Evolutionary conservation across 352 stramenopile species (phyloP).

Genomic region (Globisporangium paddicum): DNA sequence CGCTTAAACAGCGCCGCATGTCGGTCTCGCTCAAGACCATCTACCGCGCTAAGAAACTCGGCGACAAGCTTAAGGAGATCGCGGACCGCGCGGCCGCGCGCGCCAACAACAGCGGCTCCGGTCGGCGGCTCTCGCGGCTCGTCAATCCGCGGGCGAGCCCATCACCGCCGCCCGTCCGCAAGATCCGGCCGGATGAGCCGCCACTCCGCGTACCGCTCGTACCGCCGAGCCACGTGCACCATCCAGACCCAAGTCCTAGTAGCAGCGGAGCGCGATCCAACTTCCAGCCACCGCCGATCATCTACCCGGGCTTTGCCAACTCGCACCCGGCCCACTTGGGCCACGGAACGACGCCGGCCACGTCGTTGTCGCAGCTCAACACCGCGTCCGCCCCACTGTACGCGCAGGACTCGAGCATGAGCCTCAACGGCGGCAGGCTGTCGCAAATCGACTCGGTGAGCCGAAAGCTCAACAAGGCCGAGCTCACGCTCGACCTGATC

Average conservation of each 20-base stretch:
- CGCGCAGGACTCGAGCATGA: conserved; percentile 3
- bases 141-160: background rate
- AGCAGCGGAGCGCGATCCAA: background rate
- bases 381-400: background rate
- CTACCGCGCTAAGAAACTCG: conserved; percentile 75
- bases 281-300: background rate
- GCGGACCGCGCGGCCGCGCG: conserved; percentile 42
- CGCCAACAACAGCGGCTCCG: conserved; percentile 15
- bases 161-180: background rate
- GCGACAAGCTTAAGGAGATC: conserved; percentile 82
- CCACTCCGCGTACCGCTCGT: no score
- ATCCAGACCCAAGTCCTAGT: background rate
- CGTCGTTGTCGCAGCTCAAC: background rate
- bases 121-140: conserved; percentile 19
- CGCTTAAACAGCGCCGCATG: conserved; percentile 66
- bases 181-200: conserved; percentile 1
- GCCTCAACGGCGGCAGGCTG: conserved; percentile 7
- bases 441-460: conserved; percentile 44
- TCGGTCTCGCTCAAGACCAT: conserved; percentile 69
- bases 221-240: background rate
- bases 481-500: conserved; percentile 49
- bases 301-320: background rate
- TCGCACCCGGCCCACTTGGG: background rate
- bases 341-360: background rate
- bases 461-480: conserved; percentile 45